Evolutionary conservation across 306 rosid genomes (phyloP), one percentile per base, ranked within the genome.

Genomic region (Cyamopsis tetragonoloba): DNA sequence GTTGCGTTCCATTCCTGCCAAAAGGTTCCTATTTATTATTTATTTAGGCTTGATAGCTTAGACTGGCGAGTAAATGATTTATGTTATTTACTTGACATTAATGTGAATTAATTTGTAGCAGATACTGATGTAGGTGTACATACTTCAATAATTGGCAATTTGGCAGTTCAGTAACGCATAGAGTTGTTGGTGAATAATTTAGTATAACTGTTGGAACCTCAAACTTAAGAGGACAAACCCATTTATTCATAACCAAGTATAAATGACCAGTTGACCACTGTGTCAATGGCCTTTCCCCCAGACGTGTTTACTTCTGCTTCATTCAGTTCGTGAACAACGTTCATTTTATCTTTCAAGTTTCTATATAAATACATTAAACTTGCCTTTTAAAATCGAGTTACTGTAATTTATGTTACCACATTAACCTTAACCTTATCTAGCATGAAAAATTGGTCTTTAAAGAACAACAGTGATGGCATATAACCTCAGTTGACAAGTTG

Each of bases 61-160:
- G 85, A 65, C 54, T 68, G 56, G 55, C 75, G 20, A 77, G 76
- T 81, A 80, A 60, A 71, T 70, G 50, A 58, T 55, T 10, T 71
- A 17, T 81, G 75, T 57, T 43, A 42, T 54, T 70, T 69, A 30
- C 51, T 77, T 64, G 66, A 64, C 44, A 68, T 32, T 75, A 72
- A 50, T 61, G 83, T 70, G 78, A 76, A 63, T 82, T 79, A 69
- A 48, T 67, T 62, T 32, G 13, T 66, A 67, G 55, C 50, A 28
- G 71, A 66, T 76, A 53, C 71, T 62, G n/a, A n/a, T n/a, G 55
- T 54, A 5, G 56, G 48, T 60, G 76, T 82, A 84, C 26, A 68
- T 73, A 35, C 70, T 62, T 41, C 66, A 55, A 77, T 57, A 60
- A 74, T 60, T 17, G 23, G 32, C 63, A 31, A 19, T 18, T n/a